Conservation (phyloP, 1,284 basidiomycete genomes). For the Apiotrichum sp. region DNA sequence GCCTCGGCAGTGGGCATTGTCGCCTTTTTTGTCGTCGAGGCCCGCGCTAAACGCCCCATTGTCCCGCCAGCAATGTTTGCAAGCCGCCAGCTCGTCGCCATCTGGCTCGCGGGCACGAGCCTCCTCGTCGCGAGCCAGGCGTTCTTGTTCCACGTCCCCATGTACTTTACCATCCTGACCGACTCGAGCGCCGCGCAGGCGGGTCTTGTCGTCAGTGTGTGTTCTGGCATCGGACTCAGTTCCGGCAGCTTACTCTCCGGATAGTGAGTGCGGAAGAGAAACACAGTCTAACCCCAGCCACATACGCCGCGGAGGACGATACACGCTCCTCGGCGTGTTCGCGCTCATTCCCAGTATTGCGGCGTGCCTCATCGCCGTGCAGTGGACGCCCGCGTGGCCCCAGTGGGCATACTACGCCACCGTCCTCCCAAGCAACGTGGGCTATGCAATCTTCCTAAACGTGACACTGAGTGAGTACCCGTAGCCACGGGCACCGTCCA, state of each 20-base stretch:
- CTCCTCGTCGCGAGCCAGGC: slow-evolving; percentile 66
- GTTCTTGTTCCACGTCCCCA: slow-evolving; percentile 50
- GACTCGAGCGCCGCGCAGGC: slow-evolving; percentile 36
- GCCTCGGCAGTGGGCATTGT: slow-evolving; percentile 53
- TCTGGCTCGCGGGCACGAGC: slow-evolving; percentile 36
- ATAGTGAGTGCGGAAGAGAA: slow-evolving; percentile 56
- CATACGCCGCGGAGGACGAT: slow-evolving; percentile 39
- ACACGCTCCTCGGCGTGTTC: slow-evolving; percentile 32
- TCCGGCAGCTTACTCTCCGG: slow-evolving; percentile 78
- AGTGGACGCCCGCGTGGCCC: slow-evolving; percentile 34
- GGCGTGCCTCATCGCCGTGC: slow-evolving; percentile 27
- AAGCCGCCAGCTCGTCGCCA: slow-evolving; percentile 58
- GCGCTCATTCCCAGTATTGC: slow-evolving; percentile 33
- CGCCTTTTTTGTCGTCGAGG: slow-evolving; percentile 67
- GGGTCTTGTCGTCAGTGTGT: slow-evolving; percentile 55
- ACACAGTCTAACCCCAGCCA: slow-evolving; percentile 25
- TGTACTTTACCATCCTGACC: slow-evolving; percentile 44
- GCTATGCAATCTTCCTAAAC: slow-evolving; percentile 43
- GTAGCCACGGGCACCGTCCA: too few species aligned
- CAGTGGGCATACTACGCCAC: slow-evolving; percentile 41
- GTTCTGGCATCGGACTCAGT: slow-evolving; percentile 73
- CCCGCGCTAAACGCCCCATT: slow-evolving; percentile 64
- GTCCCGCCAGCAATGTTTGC: slow-evolving; percentile 71
- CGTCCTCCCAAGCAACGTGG: slow-evolving; percentile 38
- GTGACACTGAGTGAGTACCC: slow-evolving; percentile 34